A percentile compares a stretch with the other conserved stretches of the same genome.
Evolutionary conservation across 1,284 basidiomycete genomes (phyloP).

Genomic region (Mycena citricolor): DNA sequence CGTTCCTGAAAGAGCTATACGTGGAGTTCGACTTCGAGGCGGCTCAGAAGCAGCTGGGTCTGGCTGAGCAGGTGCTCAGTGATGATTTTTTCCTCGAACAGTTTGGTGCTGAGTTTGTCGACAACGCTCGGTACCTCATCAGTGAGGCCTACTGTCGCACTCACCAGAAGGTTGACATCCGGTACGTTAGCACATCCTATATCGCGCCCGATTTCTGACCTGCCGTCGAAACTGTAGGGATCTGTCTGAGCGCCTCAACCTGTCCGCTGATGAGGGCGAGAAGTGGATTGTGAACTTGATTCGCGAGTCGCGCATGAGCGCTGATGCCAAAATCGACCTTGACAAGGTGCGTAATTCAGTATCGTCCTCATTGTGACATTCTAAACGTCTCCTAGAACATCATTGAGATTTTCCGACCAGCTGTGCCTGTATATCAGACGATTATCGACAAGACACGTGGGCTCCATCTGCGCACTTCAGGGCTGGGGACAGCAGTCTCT

Average conservation of each 20-base stretch:
- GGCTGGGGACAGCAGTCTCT: constrained; percentile 21
- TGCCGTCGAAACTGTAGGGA: constrained; percentile 52
- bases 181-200: constrained; percentile 48
- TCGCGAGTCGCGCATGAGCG: constrained; percentile 92
- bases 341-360: constrained; percentile 64
- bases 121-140: constrained; percentile 93
- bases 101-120: constrained; percentile 91
- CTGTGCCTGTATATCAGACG: constrained; percentile 88
- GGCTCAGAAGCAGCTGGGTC: constrained; percentile 76
- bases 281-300: constrained; percentile 99
- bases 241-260: constrained; percentile 89
- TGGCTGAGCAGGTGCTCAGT: constrained; percentile 81
- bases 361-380: neutral
- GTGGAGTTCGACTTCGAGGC: constrained; percentile 74
- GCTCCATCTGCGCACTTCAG: constrained; percentile 77
- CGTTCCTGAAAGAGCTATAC: constrained; percentile 92
- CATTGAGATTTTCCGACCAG: constrained; percentile 91
- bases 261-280: constrained; percentile 92
- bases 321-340: constrained; percentile 95
- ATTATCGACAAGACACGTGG: constrained; percentile 97
- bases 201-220: constrained; percentile 1
- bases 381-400: constrained; percentile 68
- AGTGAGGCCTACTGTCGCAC: constrained; percentile 98
- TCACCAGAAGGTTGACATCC: constrained; percentile 95
- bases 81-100: constrained; percentile 95